Percentiles rank a stretch among this genome's conserved stretches.
These are phyloP conservation scores for Nemania serpens DNA, from an alignment of 2,329 filamentous ascomycete genomes.

Conservation along the genomic window DNA sequence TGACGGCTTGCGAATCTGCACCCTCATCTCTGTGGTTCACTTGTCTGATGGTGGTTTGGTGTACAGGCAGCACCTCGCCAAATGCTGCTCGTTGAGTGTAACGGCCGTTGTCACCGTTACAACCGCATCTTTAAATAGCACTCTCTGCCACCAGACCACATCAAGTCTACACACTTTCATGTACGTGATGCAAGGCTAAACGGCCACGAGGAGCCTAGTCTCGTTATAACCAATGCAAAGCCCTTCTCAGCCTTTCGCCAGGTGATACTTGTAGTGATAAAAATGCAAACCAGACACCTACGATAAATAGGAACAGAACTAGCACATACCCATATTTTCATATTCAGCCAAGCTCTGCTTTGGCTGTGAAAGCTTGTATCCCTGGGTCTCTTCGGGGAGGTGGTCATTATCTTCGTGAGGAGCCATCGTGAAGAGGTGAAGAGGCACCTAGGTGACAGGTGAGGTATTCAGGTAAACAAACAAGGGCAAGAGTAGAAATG, in stretches of 20 bases:
- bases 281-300: neutral
- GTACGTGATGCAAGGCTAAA: neutral
- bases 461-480: slow-evolving; percentile 10
- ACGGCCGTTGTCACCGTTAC: neutral
- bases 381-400: slow-evolving; percentile 84
- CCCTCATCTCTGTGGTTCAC: neutral
- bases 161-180: neutral
- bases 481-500: neutral
- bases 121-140: neutral
- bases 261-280: neutral
- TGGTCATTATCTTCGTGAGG: slow-evolving; percentile 79
- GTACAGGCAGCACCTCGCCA: slow-evolving; percentile 2
- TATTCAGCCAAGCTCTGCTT: slow-evolving; percentile 98
- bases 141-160: neutral
- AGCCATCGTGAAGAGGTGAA: slow-evolving; percentile 61
- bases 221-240: neutral
- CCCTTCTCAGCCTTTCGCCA: neutral
- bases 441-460: slow-evolving; percentile 7
- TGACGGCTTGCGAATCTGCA: neutral
- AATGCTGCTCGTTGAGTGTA: neutral
- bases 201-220: neutral
- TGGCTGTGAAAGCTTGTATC: slow-evolving; percentile 94
- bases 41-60: neutral
- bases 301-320: slow-evolving; percentile 10
- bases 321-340: slow-evolving; percentile 80